Evolutionary conservation across 2,329 filamentous ascomycete genomes (phyloP), one percentile per base, ranked within the genome.

Genomic region (Cercospora nicotianae): DNA sequence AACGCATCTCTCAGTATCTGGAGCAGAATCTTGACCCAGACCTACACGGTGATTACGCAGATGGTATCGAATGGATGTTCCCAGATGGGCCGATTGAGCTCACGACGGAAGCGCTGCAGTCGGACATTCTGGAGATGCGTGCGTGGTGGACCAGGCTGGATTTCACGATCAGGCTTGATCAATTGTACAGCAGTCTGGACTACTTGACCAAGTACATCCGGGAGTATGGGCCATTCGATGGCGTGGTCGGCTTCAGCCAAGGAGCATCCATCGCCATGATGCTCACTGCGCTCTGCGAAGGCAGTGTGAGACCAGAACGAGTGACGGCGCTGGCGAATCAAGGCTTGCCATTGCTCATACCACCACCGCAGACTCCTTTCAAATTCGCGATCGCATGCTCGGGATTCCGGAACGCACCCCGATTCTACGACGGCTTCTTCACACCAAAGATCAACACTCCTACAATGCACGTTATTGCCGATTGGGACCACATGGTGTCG

Each of bases 191-290:
- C 31, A 69, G 67, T 18, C 39, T 71, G 33, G 63, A 69, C 45
- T 71, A 69, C 33, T 58, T 71, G 26, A 66, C 63, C 57, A 64
- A 68, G 30, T 71, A 71, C 26, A 48, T 72, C 13, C 64, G 65
- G n/a, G 68, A 72, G 42, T 59, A 67, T 16, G 68, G 66, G 3
- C 66, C 70, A 1, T 65, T 72, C 18, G 70, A 72, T 63, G 70
- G 68, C 10, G 64, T 72, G 18, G 53, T 72, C 16, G 68, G 69
- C 18, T 71, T 71, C 58, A 69, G 66, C 5, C 70, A 72, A 53
- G 68, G 68, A 45, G 68, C 70, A 3, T 66, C 70, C 6, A 66
- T 72, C 31, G 68, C 65, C 60, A 75, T 67, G 70, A 79, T 79
- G 77, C 67, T 71, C 30, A 64, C 69, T 12, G 63, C 67, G 3